Evolutionary conservation across 208 protist species (phyloP).

Genomic region (Strigomonas galati): DNA sequence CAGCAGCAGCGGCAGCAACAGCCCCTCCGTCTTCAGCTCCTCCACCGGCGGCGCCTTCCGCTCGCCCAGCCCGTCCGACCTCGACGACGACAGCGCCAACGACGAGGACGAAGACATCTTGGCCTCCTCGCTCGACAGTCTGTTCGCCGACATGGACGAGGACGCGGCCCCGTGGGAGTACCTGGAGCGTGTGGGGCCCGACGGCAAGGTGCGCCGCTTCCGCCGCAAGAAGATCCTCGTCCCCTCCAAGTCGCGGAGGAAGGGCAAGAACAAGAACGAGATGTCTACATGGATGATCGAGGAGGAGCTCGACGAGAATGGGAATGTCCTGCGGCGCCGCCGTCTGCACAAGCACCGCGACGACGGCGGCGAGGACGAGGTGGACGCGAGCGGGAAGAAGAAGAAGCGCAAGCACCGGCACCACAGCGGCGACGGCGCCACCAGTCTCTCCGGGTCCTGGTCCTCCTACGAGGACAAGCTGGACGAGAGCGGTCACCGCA

Average conservation of each 20-base stretch:
- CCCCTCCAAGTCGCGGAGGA: not conserved
- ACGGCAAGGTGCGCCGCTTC: slow-evolving; percentile 18
- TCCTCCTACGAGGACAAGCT: slow-evolving; percentile 7
- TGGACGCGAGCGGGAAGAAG: slow-evolving; percentile 4
- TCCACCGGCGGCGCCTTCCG: not conserved
- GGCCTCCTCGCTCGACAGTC: slow-evolving; percentile 11
- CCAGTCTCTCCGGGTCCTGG: slow-evolving; percentile 1
- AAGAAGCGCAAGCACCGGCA: slow-evolving; percentile 24
- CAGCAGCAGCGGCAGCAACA: not conserved
- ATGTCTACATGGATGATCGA: slow-evolving; percentile 33
- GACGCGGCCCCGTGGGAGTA: slow-evolving; percentile 30
- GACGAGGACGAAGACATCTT: not conserved
- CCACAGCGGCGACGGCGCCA: slow-evolving; percentile 2
- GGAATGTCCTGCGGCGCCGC: slow-evolving; percentile 30
- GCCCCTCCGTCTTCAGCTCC: not conserved
- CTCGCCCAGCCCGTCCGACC: not conserved
- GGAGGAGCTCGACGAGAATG: slow-evolving; percentile 44
- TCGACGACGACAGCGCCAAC: not conserved
- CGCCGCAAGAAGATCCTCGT: slow-evolving; percentile 10
- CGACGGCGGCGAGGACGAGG: not conserved
- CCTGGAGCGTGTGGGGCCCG: slow-evolving; percentile 25
- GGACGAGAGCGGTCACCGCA: not conserved
- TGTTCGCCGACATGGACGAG: slow-evolving; percentile 13
- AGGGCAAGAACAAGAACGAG: not conserved
- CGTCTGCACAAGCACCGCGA: slow-evolving; percentile 19